phyloP scores from a whole-genome alignment of 2,329 filamentous ascomycete species.

The Plenodomus tracheiphilus region DNA sequence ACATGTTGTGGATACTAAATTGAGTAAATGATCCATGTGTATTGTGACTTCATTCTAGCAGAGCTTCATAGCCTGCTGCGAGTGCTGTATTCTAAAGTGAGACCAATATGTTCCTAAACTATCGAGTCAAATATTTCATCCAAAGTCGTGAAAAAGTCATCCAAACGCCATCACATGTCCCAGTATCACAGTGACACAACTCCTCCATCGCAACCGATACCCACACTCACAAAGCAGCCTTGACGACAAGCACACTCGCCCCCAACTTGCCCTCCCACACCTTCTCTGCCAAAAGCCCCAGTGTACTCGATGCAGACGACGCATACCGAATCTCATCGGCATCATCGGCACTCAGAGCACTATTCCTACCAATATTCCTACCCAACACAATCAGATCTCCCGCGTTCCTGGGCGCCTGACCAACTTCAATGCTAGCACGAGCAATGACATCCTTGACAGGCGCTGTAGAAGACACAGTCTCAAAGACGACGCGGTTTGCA shows the following conservation, averaged over 20 bases:
- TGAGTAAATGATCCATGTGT: no score
- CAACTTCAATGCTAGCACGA: conserved; percentile 62
- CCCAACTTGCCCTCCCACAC: conserved; percentile 63
- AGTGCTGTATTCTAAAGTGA: no score
- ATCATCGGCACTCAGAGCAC: conserved; percentile 36
- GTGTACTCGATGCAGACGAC: conserved; percentile 46
- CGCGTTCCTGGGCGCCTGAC: conserved; percentile 64
- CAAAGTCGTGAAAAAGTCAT: no score
- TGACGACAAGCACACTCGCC: conserved; percentile 71
- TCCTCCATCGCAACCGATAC: no score
- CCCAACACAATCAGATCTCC: conserved; percentile 74
- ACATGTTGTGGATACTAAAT: no score
- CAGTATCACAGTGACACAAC: no score
- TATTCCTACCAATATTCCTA: conserved; percentile 45
- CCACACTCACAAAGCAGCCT: conserved; percentile 50
- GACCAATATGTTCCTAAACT: no score
- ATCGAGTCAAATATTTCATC: no score
- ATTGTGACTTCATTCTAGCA: no score
- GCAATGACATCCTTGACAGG: conserved; percentile 54
- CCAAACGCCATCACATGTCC: no score
- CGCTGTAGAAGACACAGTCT: conserved; percentile 42
- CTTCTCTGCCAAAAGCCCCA: conserved; percentile 64
- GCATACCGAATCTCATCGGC: conserved; percentile 43
- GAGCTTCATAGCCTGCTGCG: no score
- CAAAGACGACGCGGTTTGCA: conserved; percentile 62